These are phyloP conservation scores for Albizia julibrissin DNA, from an alignment of 306 rosid genomes.

Conservation along the genomic window DNA sequence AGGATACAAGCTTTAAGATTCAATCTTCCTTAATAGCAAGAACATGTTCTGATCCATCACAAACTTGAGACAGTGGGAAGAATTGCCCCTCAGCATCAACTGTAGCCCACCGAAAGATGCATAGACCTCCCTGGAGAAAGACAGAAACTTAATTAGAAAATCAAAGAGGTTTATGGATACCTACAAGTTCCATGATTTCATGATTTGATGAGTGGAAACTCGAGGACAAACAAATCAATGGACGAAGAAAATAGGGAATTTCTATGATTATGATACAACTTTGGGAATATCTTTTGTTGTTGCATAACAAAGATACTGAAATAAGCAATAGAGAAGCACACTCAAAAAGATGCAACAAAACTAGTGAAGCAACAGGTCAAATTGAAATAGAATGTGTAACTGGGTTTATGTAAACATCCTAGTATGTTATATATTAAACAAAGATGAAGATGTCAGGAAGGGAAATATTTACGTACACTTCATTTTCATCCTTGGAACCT, in stretches of 20 bases:
- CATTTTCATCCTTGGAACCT: conserved; percentile 42
- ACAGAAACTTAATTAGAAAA: conserved; percentile 18
- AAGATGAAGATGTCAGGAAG: conserved; percentile 3
- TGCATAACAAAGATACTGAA: not conserved
- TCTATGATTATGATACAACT: not conserved
- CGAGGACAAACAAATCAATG: not conserved
- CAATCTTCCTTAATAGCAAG: conserved; percentile 10
- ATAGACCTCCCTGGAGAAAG: conserved; percentile 64
- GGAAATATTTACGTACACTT: conserved; percentile 65
- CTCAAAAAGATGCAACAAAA: conserved; percentile 1
- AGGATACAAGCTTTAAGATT: not conserved
- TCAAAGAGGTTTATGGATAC: not conserved
- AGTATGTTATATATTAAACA: not conserved
- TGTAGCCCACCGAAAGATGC: conserved; percentile 91
- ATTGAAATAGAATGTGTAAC: not conserved
- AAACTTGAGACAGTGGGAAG: conserved; percentile 35
- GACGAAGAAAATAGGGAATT: not conserved
- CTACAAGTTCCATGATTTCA: not conserved
- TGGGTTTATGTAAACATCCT: conserved; percentile 6
- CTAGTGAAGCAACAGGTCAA: not conserved
- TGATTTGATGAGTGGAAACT: not conserved
- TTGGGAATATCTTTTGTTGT: not conserved
- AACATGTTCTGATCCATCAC: not conserved
- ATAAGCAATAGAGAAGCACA: not conserved
- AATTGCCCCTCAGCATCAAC: conserved; percentile 76